Evolutionary conservation across 2,329 filamentous ascomycete species (phyloP), one percentile per base, ranked within the genome.

Genomic region (Talaromyces sp.): DNA sequence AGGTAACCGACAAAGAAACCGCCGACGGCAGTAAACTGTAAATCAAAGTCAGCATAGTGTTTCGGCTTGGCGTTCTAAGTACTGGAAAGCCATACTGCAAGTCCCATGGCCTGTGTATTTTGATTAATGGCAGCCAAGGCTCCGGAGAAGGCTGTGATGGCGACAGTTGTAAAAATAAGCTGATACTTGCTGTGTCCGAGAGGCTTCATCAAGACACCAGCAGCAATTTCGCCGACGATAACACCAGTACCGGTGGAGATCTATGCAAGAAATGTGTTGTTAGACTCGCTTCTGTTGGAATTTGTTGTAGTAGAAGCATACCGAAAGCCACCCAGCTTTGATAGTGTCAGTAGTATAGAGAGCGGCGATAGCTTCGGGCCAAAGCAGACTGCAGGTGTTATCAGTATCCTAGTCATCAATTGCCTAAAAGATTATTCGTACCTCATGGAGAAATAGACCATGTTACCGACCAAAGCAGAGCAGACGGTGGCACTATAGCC

Each of bases 371-470:
- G 77, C 75, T 9, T 75, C 75, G 1, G 80, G 80, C 76, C 79
- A 80, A 12, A 82, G 72, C 12, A 80, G 72, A 7, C 74, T 79
- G 39, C 31, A 50, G 5, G n/a, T 3, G 14, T 5, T 28, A 14
- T 60, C 21, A 60, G 31, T 39, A 18, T 50, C 46, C 11, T 31
- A 50, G n/a, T 48, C 23, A 50, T 28, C 8, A 12, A 31, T 3
- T 14, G 21, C 21, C 25, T 31, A 18, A 6, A 9, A 31, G 6
- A 2, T 31, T 31, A n/a, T n/a, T 8, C 42, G 7, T 39, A 60
- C 58, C 58, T 60, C 62, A 82, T 69, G 12, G 73, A 74, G 69
- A 78, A 82, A 69, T 79, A 82, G 7, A 81, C 70, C 74, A 80
- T 79, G 35, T 76, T 76, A n/a, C 73, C 76, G 55, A 80, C 73